phyloP scores from a whole-genome alignment of 2,329 filamentous ascomycete genomes.

The Aspergillus spinulosporus region DNA sequence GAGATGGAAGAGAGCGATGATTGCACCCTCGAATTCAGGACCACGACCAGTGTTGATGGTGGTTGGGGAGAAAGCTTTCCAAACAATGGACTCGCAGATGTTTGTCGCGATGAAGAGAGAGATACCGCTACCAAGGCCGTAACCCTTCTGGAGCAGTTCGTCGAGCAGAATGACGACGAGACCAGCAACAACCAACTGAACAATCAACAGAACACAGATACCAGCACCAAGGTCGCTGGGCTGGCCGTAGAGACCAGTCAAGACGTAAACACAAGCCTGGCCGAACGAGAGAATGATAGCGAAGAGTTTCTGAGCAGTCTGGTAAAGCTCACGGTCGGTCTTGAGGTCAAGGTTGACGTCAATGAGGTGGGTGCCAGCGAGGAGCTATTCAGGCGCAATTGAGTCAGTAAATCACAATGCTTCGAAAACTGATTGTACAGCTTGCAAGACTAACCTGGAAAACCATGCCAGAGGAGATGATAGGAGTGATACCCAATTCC shows the following conservation, averaged over 20 bases:
- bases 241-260: slow-evolving; percentile 96
- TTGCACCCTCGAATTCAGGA: slow-evolving; percentile 97
- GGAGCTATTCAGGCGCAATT: slow-evolving; percentile 57
- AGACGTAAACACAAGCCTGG: slow-evolving; percentile 96
- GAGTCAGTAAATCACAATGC: slow-evolving; percentile 18
- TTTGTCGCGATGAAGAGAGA: slow-evolving; percentile 99
- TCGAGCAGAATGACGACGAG: slow-evolving; percentile 99
- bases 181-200: slow-evolving; percentile 95
- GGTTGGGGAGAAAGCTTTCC: slow-evolving; percentile 99
- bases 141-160: slow-evolving; percentile 98
- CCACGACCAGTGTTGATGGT: slow-evolving; percentile 99
- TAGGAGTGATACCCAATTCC: slow-evolving; percentile 96
- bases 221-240: slow-evolving; percentile 95
- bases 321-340: slow-evolving; percentile 99
- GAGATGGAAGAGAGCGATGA: slow-evolving; percentile 96
- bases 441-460: slow-evolving; percentile 66
- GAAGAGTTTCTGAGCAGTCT: slow-evolving; percentile 98
- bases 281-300: slow-evolving; percentile 97
- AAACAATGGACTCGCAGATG: slow-evolving; percentile 99
- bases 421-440: neutral
- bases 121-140: slow-evolving; percentile 96
- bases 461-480: slow-evolving; percentile 99
- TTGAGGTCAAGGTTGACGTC: slow-evolving; percentile 99
- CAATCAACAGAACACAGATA: slow-evolving; percentile 96
- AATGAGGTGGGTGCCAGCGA: slow-evolving; percentile 98